Evolutionary conservation across 805 yeast species (phyloP).

Genomic region (Nakazawaea siamensis): DNA sequence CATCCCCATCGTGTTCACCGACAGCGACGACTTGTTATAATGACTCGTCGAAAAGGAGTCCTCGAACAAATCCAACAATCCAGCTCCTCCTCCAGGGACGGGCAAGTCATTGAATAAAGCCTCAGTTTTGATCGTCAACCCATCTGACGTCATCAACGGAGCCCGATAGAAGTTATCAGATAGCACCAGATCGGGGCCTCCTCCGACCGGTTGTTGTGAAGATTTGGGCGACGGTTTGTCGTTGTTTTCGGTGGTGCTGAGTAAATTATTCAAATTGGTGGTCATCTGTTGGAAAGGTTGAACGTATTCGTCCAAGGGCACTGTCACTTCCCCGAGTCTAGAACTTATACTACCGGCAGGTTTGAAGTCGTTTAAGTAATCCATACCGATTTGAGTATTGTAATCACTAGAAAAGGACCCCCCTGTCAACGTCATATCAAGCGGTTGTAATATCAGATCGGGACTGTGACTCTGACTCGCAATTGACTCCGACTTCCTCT

Average conservation of each 20-base stretch:
- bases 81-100: constrained; percentile 7
- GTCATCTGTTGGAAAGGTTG: constrained; percentile 28
- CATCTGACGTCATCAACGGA: too few relatives aligned
- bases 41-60: background rate
- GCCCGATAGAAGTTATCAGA: background rate
- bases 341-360: constrained; percentile 1
- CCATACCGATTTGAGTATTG: constrained; percentile 7
- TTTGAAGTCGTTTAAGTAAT: constrained; percentile 7
- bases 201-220: background rate
- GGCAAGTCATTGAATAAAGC: constrained; percentile 6
- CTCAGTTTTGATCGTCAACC: background rate
- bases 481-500: background rate
- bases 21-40: constrained; percentile 1
- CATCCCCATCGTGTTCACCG: background rate
- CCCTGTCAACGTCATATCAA: background rate
- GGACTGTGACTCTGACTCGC: background rate
- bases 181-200: too few relatives aligned
- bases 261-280: constrained; percentile 20
- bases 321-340: constrained; percentile 10
- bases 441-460: background rate
- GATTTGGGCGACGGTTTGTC: too few relatives aligned
- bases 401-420: background rate
- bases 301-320: constrained; percentile 22
- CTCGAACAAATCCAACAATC: constrained; percentile 7
- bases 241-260: too few relatives aligned